Conservation (phyloP, 2,329 filamentous ascomycete genomes). For the Myotisia sp. region DNA sequence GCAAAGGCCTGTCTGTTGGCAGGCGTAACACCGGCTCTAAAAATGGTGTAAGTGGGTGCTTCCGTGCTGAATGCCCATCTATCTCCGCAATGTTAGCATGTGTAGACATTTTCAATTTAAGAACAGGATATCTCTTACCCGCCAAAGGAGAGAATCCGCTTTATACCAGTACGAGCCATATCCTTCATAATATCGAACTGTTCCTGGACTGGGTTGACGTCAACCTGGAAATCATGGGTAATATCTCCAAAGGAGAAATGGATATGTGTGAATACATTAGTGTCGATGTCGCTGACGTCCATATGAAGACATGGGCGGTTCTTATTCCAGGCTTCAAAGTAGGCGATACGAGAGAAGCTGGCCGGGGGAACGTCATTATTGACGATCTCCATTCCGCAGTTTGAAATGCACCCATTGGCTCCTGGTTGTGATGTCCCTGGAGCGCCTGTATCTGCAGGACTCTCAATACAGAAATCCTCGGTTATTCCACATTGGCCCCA, state of each 20-base stretch:
- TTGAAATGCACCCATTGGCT: slow-evolving; percentile 17
- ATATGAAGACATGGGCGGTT: slow-evolving; percentile 21
- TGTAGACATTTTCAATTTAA: too few relatives aligned
- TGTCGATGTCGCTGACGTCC: slow-evolving; percentile 10
- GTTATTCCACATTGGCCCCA: slow-evolving; percentile 35
- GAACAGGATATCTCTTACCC: too few relatives aligned
- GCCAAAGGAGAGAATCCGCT: slow-evolving; percentile 19
- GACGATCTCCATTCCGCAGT: slow-evolving; percentile 8
- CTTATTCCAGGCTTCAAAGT: slow-evolving; percentile 21
- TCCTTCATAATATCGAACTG: neutral
- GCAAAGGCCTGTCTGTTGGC: slow-evolving; percentile 27
- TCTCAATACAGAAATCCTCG: slow-evolving; percentile 29
- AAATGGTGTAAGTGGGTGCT: slow-evolving; percentile 24
- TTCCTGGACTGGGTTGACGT: slow-evolving; percentile 18
- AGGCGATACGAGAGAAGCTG: slow-evolving; percentile 16
- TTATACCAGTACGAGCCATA: neutral
- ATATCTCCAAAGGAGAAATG: slow-evolving; percentile 26
- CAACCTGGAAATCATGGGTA: neutral
- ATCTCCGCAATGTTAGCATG: too few relatives aligned
- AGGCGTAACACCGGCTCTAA: slow-evolving; percentile 22
- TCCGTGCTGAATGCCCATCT: slow-evolving; percentile 30
- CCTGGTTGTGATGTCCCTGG: slow-evolving; percentile 25
- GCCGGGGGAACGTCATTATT: slow-evolving; percentile 13
- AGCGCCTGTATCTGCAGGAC: slow-evolving; percentile 15
- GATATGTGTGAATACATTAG: slow-evolving; percentile 16